Percentiles rank a stretch among this genome's conserved stretches.
Evolutionary conservation across 129 eudicot species (phyloP).

Genomic region (Logfia minima): DNA sequence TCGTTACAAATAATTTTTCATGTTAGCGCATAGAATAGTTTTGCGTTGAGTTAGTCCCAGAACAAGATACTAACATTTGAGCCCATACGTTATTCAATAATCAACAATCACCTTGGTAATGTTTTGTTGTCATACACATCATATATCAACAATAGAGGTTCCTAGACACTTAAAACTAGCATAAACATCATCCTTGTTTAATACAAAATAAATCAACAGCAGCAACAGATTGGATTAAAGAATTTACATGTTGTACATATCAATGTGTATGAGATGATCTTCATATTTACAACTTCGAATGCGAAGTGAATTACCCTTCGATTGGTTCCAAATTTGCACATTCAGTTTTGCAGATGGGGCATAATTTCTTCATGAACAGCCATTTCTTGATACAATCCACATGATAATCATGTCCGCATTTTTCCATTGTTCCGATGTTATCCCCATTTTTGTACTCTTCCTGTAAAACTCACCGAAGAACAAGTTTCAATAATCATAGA

Average conservation of each 20-base stretch:
- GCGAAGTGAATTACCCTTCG: slow-evolving; percentile 1
- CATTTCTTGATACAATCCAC: slow-evolving; percentile 55
- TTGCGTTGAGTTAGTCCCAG: background rate
- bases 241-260: slow-evolving; percentile 14
- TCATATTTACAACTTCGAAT: slow-evolving; percentile 29
- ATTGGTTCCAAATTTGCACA: slow-evolving; percentile 23
- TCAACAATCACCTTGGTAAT: background rate
- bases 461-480: slow-evolving; percentile 26
- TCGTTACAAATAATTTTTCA: background rate
- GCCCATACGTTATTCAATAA: background rate
- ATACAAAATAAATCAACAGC: background rate
- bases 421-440: slow-evolving; percentile 42
- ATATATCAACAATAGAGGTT: slow-evolving; percentile 20
- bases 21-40: background rate
- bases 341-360: slow-evolving; percentile 59
- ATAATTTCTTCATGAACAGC: slow-evolving; percentile 53
- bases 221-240: background rate
- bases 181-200: background rate
- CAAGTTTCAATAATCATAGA: slow-evolving; percentile 13
- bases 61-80: background rate
- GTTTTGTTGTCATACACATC: background rate
- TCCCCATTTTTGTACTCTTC: slow-evolving; percentile 52
- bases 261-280: slow-evolving; percentile 10
- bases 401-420: slow-evolving; percentile 59
- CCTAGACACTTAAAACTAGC: background rate